Percentiles rank a stretch among this genome's conserved stretches.
These are phyloP conservation scores for Neonectria sp. DNA, from an alignment of 2,329 filamentous ascomycete species.

Conservation along the genomic window DNA sequence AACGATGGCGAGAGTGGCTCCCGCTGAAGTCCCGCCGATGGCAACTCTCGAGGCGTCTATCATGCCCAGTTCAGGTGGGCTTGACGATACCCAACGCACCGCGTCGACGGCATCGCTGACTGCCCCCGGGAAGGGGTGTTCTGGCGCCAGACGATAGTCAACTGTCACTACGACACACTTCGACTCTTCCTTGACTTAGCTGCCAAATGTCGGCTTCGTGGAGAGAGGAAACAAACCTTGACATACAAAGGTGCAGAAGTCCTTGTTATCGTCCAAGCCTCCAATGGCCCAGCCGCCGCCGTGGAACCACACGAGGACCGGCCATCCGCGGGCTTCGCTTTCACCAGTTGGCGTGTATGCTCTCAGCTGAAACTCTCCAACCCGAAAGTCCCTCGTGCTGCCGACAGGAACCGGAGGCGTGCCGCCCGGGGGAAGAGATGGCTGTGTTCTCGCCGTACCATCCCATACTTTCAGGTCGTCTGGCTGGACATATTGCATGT, in stretches of 20 bases:
- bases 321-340: slow-evolving; percentile 44
- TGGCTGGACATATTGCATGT: slow-evolving; percentile 51
- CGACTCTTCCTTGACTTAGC: slow-evolving; percentile 21
- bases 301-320: slow-evolving; percentile 53
- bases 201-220: background rate
- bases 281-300: slow-evolving; percentile 56
- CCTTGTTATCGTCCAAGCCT: slow-evolving; percentile 48
- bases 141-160: slow-evolving; percentile 51
- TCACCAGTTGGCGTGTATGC: slow-evolving; percentile 45
- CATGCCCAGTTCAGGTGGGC: slow-evolving; percentile 25
- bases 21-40: slow-evolving; percentile 47
- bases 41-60: slow-evolving; percentile 41
- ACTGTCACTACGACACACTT: slow-evolving; percentile 45
- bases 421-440: slow-evolving; percentile 41
- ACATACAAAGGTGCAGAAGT: slow-evolving; percentile 49
- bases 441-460: slow-evolving; percentile 39
- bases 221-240: slow-evolving; percentile 28
- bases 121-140: slow-evolving; percentile 49
- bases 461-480: slow-evolving; percentile 51
- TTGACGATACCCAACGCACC: slow-evolving; percentile 41
- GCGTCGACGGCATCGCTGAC: slow-evolving; percentile 47
- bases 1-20: slow-evolving; percentile 28
- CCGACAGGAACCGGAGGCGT: slow-evolving; percentile 40
- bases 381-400: slow-evolving; percentile 38
- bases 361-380: slow-evolving; percentile 43